Base-by-base conservation (phyloP, 176 grass and related monocot species). In the Carex scoparia region DNA sequence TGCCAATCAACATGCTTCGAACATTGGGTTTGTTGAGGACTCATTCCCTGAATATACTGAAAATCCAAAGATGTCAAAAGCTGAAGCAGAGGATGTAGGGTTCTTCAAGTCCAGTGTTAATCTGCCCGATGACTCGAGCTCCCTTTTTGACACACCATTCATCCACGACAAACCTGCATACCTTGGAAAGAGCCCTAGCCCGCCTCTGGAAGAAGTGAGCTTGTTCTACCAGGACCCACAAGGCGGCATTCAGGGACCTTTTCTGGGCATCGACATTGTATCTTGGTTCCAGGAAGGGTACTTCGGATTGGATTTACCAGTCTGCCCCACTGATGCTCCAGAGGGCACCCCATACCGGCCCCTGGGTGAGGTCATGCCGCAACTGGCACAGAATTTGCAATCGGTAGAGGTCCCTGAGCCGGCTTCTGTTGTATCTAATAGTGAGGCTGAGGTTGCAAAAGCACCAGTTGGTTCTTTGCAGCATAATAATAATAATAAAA, bases 221-320 rank as follows among this genome's bases (percentile, higher is more conserved):
- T 89, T 99, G 58, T 99, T 85, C 85, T 99, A 99, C 85, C 86
- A 85, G 81, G 97, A 99, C 85, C 97, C 97, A 11, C 97, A 99
- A 88, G 97, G 97, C 73, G 90, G 87, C 6, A 87, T 95, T 66
- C 97, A 99, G 73, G 97, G 97, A 46, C 93, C 97, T 83, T 99
- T 99, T 87, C 82, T 94, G 40, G 93, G 93, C 73, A 86, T 88
- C 69, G 93, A 96, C 61, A 96, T 99, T 56, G 89, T 95, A 30
- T 94, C 93, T 27, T 99, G 97, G 97, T 94, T 86, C 86, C 89
- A 99, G 89, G 90, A 95, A 87, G 91, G 97, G 27, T 99, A 96
- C 83, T 99, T 96, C 80, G 93, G 93, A 79, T 83, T 87, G 54
- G 97, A 99, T 84, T 87, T 99, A 86, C 97, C 88, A 49, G 93